Evolutionary conservation across 2,329 filamentous ascomycete species (phyloP).

Genomic region (Colletotrichum plurivorum): DNA sequence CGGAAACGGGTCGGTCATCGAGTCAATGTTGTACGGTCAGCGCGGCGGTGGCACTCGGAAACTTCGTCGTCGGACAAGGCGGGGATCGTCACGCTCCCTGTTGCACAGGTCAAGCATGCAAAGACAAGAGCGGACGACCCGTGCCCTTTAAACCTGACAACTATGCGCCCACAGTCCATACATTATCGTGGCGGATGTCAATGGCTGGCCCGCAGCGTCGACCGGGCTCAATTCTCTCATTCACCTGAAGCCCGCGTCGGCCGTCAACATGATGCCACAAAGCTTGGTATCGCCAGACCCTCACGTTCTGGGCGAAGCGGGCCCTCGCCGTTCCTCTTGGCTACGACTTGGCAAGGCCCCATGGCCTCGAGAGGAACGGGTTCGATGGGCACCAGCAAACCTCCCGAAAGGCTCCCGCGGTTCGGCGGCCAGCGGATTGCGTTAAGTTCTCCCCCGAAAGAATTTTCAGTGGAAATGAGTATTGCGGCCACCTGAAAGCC

Average conservation of each 20-base stretch:
- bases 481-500: not conserved
- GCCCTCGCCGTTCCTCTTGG: conserved; percentile 3
- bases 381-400: not conserved
- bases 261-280: conserved; percentile 29
- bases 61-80: not conserved
- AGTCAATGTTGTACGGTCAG: not conserved
- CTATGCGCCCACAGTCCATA: not conserved
- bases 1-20: not conserved
- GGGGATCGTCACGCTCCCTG: not conserved
- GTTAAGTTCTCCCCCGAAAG: not conserved
- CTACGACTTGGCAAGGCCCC: not conserved
- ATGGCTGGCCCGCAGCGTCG: not conserved
- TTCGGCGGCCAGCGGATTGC: not conserved
- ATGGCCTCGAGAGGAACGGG: too few relatives aligned
- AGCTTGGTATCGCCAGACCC: conserved; percentile 33
- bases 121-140: not conserved
- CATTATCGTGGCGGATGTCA: conserved; percentile 15
- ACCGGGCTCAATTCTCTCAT: not conserved
- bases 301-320: not conserved
- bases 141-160: not conserved
- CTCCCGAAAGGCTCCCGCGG: not conserved
- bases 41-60: not conserved
- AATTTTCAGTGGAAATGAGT: conserved; percentile 33
- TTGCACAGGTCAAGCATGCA: not conserved
- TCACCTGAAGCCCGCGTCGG: not conserved